Base-by-base conservation (phyloP, 2,329 filamentous ascomycete species). In the Pestalotiopsis sp. region DNA sequence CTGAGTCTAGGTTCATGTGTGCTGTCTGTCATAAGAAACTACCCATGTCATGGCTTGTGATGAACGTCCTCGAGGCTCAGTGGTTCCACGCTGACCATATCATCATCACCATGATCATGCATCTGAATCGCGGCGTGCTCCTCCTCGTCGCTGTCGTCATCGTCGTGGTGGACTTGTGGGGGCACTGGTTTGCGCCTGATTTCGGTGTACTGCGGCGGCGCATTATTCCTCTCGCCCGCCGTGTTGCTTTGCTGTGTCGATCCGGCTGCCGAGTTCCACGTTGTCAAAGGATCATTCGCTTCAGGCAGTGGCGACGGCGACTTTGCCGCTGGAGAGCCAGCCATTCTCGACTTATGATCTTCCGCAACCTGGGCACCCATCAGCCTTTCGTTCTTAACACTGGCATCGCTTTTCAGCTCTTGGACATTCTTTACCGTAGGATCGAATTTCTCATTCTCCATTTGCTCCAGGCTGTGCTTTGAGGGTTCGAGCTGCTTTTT, bases 121-220 rank as follows among this genome's bases (percentile, higher is more conserved):
- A 84, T 81, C 27, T 70, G 73, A 41, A 83, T 84, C 4, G 74
- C 76, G 2, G 71, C 72, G 61, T 79, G 79, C 17, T 79, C 81
- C 11, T 82, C 78, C 7, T 81, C 80, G 49, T 70, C 71, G 56
- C 69, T 65, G 62, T 69, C 61, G 4, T 65, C 36, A 36, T 61
- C 49, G 25, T 65, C 36, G 27, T 61, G 41, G 25, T 68, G 14
- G 27, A 4, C 45, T 3, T 63, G 25, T 36, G 45, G 76, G 78
- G 0, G 23, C 9, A 11, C 61, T 25, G 27, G 38, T 38, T 25
- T 45, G 11, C 20, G n/a, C 25, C 49, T n/a, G n/a, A 17, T 13
- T 39, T 52, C 61, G 14, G 36, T 27, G 12, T 59, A 49, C 67
- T 52, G 23, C 63, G 68, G 27, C 59, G 65, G 20, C 66, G 66